phyloP scores from a whole-genome alignment of 495 filamentous ascomycete species.

The Penicillium psychrofluorescens region DNA sequence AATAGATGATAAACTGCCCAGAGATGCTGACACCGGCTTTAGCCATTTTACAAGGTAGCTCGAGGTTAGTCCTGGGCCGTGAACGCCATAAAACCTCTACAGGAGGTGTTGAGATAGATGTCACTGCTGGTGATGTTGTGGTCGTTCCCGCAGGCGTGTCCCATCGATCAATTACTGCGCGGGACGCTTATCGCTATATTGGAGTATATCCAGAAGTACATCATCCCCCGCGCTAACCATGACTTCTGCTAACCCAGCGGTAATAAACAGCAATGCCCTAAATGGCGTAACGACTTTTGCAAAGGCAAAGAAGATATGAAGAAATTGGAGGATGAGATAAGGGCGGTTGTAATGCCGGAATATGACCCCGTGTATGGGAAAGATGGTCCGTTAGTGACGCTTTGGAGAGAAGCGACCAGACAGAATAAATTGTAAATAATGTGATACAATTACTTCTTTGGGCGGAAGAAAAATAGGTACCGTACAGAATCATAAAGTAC shows the following conservation, averaged over 20 bases:
- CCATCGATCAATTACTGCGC: constrained; percentile 1
- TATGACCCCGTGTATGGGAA: constrained; percentile 2
- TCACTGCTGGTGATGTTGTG: constrained; percentile 3
- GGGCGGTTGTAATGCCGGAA: neutral
- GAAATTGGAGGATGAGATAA: constrained; percentile 1
- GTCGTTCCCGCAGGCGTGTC: constrained; percentile 6
- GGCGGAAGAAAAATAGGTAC: too few species aligned
- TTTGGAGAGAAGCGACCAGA: neutral
- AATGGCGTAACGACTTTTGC: constrained; percentile 4
- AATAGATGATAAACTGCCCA: neutral
- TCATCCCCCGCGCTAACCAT: neutral
- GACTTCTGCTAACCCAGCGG: neutral
- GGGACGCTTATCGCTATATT: constrained; percentile 2
- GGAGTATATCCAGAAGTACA: constrained; percentile 3
- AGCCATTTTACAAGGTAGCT: constrained; percentile 1
- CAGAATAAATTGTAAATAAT: neutral
- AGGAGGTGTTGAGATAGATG: constrained; percentile 5
- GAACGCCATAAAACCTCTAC: neutral
- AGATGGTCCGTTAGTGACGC: neutral
- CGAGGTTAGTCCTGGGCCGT: neutral
- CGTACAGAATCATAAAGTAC: too few species aligned
- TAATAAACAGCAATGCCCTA: neutral
- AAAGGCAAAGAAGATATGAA: constrained; percentile 3
- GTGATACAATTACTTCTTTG: neutral
- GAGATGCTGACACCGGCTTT: neutral